Conservation (phyloP, 1,284 basidiomycete genomes). For the Inonotus obliquus region DNA sequence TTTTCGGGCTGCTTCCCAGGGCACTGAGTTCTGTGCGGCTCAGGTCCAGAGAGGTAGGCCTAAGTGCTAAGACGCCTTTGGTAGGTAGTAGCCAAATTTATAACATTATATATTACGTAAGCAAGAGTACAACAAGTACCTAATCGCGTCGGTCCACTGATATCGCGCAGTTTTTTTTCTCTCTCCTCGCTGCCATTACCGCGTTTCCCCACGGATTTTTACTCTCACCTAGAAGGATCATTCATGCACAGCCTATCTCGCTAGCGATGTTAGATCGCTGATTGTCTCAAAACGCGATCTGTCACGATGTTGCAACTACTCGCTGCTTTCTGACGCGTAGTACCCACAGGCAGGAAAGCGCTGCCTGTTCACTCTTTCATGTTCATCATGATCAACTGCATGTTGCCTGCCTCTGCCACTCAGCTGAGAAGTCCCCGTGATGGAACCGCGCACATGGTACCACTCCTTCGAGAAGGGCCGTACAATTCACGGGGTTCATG, state of each 20-base stretch:
- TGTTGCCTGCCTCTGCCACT: background rate
- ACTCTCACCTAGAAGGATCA: background rate
- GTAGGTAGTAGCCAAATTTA: no score
- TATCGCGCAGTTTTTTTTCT: background rate
- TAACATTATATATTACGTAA: background rate
- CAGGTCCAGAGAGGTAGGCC: constrained; percentile 7
- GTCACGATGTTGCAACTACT: background rate
- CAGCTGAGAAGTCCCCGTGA: constrained; percentile 1
- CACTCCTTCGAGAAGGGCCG: background rate
- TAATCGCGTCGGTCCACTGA: background rate
- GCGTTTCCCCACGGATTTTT: constrained; percentile 5
- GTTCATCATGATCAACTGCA: constrained; percentile 2
- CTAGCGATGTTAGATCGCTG: background rate
- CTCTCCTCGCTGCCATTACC: background rate
- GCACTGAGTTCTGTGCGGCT: background rate
- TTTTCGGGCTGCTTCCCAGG: constrained; percentile 5
- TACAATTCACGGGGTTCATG: background rate
- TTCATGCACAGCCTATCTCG: background rate
- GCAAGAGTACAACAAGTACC: background rate
- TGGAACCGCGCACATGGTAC: background rate
- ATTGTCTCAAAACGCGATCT: background rate
- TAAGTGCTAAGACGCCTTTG: background rate
- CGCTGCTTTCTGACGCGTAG: background rate
- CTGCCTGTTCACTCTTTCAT: background rate
- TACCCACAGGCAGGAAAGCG: background rate